Evolutionary conservation across 2,329 filamentous ascomycete genomes (phyloP).

Genomic region (Metarhizium guizhouense): DNA sequence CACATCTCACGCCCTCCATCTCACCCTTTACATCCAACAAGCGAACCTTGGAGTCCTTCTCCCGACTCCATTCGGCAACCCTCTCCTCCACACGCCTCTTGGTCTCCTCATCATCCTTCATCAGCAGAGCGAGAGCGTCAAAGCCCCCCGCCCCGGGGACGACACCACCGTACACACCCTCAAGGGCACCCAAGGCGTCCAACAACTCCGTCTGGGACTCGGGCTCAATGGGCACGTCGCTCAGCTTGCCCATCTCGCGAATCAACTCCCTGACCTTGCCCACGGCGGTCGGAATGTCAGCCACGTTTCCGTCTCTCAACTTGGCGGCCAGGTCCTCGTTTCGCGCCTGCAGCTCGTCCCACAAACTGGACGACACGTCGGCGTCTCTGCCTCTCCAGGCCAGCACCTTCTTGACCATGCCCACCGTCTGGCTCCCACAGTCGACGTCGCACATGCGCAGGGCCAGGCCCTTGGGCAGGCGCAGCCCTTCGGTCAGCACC

Average conservation of each 20-base stretch:
- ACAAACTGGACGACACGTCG: conserved; percentile 58
- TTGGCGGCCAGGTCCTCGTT: conserved; percentile 64
- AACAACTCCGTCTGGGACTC: conserved; percentile 74
- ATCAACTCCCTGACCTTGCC: conserved; percentile 52
- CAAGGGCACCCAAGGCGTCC: conserved; percentile 61
- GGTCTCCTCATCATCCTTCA: conserved; percentile 63
- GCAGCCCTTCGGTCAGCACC: conserved; percentile 59
- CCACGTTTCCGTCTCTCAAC: conserved; percentile 42
- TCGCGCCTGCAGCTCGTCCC: conserved; percentile 62
- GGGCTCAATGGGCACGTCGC: conserved; percentile 83
- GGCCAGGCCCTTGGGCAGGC: conserved; percentile 62
- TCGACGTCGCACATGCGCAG: conserved; percentile 94
- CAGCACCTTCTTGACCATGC: conserved; percentile 91
- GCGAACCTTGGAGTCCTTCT: conserved; percentile 54
- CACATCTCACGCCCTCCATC: conserved; percentile 53
- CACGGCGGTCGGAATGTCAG: conserved; percentile 37
- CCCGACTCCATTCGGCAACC: conserved; percentile 54
- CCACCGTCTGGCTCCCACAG: conserved; percentile 84
- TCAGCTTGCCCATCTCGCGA: conserved; percentile 63
- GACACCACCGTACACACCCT: conserved; percentile 82
- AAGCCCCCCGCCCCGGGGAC: conserved; percentile 92
- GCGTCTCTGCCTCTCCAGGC: conserved; percentile 64
- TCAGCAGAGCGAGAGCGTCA: conserved; percentile 76
- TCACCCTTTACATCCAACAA: conserved; percentile 63
- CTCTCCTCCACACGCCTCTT: conserved; percentile 50